Percentiles rank a stretch among this genome's conserved stretches.
Conservation (phyloP, 805 yeast species). For the Isabelozyma pseudorhagii region DNA sequence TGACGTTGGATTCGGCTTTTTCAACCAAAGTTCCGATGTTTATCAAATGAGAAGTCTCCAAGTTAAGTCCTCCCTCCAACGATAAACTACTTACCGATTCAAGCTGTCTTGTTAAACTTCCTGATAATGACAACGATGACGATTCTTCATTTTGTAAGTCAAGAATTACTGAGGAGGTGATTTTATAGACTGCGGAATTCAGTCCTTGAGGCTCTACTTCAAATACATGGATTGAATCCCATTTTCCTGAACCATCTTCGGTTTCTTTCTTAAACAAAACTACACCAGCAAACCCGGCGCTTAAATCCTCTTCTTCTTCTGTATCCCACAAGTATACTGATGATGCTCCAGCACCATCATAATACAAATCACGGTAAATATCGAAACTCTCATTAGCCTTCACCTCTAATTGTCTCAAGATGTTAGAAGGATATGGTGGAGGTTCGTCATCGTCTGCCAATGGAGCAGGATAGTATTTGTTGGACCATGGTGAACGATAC, state of each 20-base stretch:
- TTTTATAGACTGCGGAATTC: slow-evolving; percentile 50
- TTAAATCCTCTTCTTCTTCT: slow-evolving; percentile 30
- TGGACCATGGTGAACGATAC: slow-evolving; percentile 88
- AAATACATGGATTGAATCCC: slow-evolving; percentile 95
- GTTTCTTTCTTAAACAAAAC: slow-evolving; percentile 75
- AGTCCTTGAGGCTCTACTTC: slow-evolving; percentile 54
- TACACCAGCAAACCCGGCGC: slow-evolving; percentile 83
- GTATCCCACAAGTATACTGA: slow-evolving; percentile 91
- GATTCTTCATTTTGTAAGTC: slow-evolving; percentile 44
- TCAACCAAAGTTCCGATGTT: slow-evolving; percentile 85
- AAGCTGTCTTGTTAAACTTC: slow-evolving; percentile 82
- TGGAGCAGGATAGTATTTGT: slow-evolving; percentile 56
- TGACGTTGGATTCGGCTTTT: slow-evolving; percentile 80
- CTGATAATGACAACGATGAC: slow-evolving; percentile 53
- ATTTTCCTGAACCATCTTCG: slow-evolving; percentile 50
- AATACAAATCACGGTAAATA: slow-evolving; percentile 87
- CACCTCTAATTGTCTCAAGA: slow-evolving; percentile 69
- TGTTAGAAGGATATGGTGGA: slow-evolving; percentile 69
- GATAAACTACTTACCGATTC: slow-evolving; percentile 50
- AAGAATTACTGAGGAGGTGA: slow-evolving; percentile 86
- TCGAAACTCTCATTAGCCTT: slow-evolving; percentile 89
- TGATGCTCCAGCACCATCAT: slow-evolving; percentile 84
- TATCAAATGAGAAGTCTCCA: slow-evolving; percentile 69
- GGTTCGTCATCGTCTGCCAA: slow-evolving; percentile 50
- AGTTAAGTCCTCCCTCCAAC: slow-evolving; percentile 27